Evolutionary conservation across 352 stramenopile genomes (phyloP).

Genomic region (Phytophthora parvispora): DNA sequence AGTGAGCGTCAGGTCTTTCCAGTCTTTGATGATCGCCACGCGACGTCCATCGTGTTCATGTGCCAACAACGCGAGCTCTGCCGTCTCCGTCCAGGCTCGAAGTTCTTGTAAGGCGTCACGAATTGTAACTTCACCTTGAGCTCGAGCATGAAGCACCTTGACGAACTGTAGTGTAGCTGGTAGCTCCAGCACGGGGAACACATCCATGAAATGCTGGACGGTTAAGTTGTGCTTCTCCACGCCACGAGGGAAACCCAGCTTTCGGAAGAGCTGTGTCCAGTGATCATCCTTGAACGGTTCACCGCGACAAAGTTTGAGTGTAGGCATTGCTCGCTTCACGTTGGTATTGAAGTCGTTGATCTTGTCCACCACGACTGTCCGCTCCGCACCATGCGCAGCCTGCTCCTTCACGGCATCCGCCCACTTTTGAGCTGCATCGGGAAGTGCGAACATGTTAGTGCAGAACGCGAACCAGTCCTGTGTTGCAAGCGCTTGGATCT

Average conservation of each 20-base stretch:
- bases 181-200: conserved; percentile 77
- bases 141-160: conserved; percentile 92
- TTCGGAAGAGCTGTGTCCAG: conserved; percentile 95
- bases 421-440: conserved; percentile 95
- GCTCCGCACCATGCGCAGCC: conserved; percentile 49
- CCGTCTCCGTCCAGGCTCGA: conserved; percentile 93
- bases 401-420: conserved; percentile 84
- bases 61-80: conserved; percentile 89
- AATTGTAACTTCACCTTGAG: conserved; percentile 96
- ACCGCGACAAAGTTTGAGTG: conserved; percentile 95
- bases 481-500: conserved; percentile 69
- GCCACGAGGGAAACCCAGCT: conserved; percentile 88
- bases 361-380: conserved; percentile 76
- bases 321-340: conserved; percentile 92
- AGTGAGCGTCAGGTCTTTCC: conserved; percentile 96
- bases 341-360: conserved; percentile 82
- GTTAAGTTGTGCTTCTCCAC: conserved; percentile 92
- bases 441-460: conserved; percentile 93
- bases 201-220: conserved; percentile 93
- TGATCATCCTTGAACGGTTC: conserved; percentile 98
- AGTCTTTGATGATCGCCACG: conserved; percentile 96
- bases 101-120: conserved; percentile 96
- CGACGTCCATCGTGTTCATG: conserved; percentile 85
- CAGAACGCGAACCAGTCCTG: conserved; percentile 97
- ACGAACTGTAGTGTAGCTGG: conserved; percentile 93